Evolutionary conservation across 2,329 filamentous ascomycete genomes (phyloP).

Genomic region (Trichothecium sympodiale): DNA sequence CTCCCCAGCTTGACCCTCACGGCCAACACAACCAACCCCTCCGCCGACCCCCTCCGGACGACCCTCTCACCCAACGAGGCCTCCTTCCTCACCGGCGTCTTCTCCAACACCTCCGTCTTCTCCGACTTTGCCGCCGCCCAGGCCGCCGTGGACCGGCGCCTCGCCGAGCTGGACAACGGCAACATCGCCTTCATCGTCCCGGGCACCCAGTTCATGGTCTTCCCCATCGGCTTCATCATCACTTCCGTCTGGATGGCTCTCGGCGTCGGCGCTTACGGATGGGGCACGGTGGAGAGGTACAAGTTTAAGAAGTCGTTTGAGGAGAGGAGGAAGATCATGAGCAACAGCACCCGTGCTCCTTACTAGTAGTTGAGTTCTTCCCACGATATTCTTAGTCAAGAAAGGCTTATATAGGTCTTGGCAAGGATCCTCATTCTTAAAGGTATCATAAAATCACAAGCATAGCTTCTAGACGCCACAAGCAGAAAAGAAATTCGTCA

Average conservation of each 20-base stretch:
- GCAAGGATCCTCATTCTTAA: too few relatives aligned
- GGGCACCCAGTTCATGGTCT: conserved; percentile 55
- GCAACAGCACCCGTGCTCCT: not conserved
- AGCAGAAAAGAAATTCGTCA: not conserved
- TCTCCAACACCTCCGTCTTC: conserved; percentile 45
- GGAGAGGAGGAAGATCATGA: conserved; percentile 17
- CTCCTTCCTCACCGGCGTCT: conserved; percentile 60
- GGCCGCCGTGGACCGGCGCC: conserved; percentile 35
- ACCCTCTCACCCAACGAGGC: conserved; percentile 61
- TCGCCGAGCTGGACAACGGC: conserved; percentile 33
- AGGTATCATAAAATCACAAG: too few relatives aligned
- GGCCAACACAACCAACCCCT: conserved; percentile 32
- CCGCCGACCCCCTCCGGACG: conserved; percentile 43
- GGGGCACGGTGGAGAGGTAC: conserved; percentile 56
- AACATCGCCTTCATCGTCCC: conserved; percentile 58
- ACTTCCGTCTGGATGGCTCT: conserved; percentile 50
- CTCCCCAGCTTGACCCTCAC: conserved; percentile 58
- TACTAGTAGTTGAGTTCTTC: too few relatives aligned
- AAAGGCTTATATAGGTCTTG: too few relatives aligned
- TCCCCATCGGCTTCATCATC: conserved; percentile 59
- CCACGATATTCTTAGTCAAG: too few relatives aligned
- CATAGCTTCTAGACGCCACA: too few relatives aligned
- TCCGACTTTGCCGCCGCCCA: conserved; percentile 38
- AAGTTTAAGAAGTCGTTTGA: conserved; percentile 54
- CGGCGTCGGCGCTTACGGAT: conserved; percentile 45